Evolutionary conservation across 768 basidiomycete species (phyloP).

Genomic region (Gymnopilus junonius): DNA sequence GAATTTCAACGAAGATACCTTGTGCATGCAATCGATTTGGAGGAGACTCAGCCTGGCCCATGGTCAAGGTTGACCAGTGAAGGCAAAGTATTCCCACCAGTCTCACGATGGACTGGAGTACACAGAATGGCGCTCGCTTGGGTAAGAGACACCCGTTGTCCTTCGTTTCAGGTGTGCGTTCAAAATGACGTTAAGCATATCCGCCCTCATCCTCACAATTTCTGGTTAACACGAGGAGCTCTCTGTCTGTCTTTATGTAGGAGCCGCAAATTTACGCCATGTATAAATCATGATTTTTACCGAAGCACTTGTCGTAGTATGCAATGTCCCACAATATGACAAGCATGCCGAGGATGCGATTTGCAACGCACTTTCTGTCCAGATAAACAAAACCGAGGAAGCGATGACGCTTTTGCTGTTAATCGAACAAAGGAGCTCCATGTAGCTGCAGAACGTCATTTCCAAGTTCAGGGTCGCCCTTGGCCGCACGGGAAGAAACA

Average conservation of each 20-base stretch:
- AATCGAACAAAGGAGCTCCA: constrained; percentile 12
- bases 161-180: neutral
- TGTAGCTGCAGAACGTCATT: constrained; percentile 3
- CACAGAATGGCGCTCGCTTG: neutral
- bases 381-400: constrained; percentile 14
- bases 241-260: neutral
- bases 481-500: neutral
- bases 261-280: neutral
- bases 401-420: constrained; percentile 1
- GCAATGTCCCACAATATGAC: neutral
- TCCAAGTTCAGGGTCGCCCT: constrained; percentile 12
- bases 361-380: neutral
- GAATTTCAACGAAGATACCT: neutral
- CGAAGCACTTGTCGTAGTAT: neutral
- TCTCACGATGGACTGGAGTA: neutral
- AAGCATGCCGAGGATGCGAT: constrained; percentile 9
- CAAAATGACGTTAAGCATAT: neutral
- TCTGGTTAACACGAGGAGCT: neutral
- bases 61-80: neutral
- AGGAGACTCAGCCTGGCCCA: neutral
- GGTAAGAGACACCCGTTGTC: neutral
- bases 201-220: neutral
- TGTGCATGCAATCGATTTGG: neutral
- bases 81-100: neutral
- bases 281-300: neutral